Base-by-base conservation (phyloP, 2,329 filamentous ascomycete genomes). In the Chaetomiaceae sp. region DNA sequence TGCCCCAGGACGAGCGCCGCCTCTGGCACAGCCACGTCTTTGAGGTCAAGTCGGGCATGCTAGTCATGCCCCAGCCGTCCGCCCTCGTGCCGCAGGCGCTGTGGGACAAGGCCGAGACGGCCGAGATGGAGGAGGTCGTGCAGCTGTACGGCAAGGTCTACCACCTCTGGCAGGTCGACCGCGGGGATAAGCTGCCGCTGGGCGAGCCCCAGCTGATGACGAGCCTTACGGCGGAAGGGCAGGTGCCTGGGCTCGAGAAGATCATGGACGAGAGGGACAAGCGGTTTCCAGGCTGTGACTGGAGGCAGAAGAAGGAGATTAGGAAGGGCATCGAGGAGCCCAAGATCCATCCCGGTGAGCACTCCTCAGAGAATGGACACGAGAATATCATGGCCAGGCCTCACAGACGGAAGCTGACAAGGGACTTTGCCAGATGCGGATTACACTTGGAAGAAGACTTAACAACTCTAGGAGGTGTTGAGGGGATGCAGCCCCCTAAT, bases 101-200 rank as follows among this genome's bases (percentile, higher is more conserved):
- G 0, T 95, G 89, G 89, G 85, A 93, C 56, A 65, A 75, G 4
- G 85, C 87, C 2, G 89, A 95, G 71, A 87, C 80, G 27, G 76
- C 78, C 41, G 89, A 92, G 68, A 93, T 95, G 87, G 80, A 86
- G 55, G 76, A 90, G 51, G 76, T 93, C 0, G 70, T 89, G 3
- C 74, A 78, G 0, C 65, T 93, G 3, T 95, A 95, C 62, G 89
- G 89, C 9, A 95, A 95, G 65, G 81, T 85, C 1, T 93, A 86
- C 66, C 89, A 95, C 65, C 73, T 93, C 37, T 95, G 90, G 89
- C 87, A 95, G 75, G 81, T 85, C 14, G 89, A 95, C 68, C 73
- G 79, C 5, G 87, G 87, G 0, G 81, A 92, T 62, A 62, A 64
- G 53, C 54, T 81, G 25, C 77, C 77, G 0, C 58, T 81, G 3